phyloP scores from a whole-genome alignment of 129 eudicot genomes.

The Logfia minima region DNA sequence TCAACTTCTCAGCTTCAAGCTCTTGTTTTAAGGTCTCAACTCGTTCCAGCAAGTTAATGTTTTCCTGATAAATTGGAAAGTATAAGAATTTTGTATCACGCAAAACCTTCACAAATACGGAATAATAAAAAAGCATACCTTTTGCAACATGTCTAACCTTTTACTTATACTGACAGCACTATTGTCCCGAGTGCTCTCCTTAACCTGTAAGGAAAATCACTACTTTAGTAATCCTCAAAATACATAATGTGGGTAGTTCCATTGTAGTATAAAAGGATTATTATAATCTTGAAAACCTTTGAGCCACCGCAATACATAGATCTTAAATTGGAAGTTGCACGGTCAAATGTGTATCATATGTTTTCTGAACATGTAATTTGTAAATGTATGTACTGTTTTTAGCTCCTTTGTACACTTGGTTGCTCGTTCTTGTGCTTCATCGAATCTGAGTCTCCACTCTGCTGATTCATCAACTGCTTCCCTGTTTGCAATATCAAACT shows the following conservation, averaged over 20 bases:
- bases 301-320: background rate
- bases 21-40: slow-evolving; percentile 74
- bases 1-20: slow-evolving; percentile 78
- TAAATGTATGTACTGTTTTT: slow-evolving; percentile 33
- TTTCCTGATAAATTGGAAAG: slow-evolving; percentile 51
- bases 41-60: slow-evolving; percentile 71
- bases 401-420: slow-evolving; percentile 57
- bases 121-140: slow-evolving; percentile 35
- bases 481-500: slow-evolving; percentile 86
- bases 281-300: background rate
- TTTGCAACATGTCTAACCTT: slow-evolving; percentile 65
- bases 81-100: background rate
- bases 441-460: slow-evolving; percentile 85
- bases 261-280: background rate
- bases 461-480: slow-evolving; percentile 99
- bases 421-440: slow-evolving; percentile 60
- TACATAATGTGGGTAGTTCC: background rate
- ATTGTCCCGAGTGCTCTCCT: slow-evolving; percentile 37
- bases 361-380: slow-evolving; percentile 4
- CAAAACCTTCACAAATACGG: background rate
- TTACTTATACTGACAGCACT: slow-evolving; percentile 31
- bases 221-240: background rate
- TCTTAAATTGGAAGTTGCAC: background rate
- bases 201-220: slow-evolving; percentile 41
- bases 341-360: background rate